Evolutionary conservation across 1,284 basidiomycete genomes (phyloP).

Genomic region (Lignosus rhinocerotis): DNA sequence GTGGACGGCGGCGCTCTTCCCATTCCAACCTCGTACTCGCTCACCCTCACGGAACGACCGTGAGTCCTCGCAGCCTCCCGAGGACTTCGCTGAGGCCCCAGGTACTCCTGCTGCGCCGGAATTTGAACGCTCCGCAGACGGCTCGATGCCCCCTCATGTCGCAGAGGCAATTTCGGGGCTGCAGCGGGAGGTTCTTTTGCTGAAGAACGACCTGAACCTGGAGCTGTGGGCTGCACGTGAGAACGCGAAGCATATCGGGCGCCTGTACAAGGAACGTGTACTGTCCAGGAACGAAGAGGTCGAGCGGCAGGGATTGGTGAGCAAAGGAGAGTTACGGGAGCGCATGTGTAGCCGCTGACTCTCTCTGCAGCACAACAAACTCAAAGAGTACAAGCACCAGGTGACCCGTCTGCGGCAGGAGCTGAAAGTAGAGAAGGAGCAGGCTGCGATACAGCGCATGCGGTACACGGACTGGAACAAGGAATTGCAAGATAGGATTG

Average conservation of each 20-base stretch:
- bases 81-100: slow-evolving; percentile 12
- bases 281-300: slow-evolving; percentile 71
- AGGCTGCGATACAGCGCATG: slow-evolving; percentile 61
- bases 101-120: neutral
- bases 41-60: slow-evolving; percentile 25
- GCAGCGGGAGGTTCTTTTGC: slow-evolving; percentile 71
- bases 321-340: slow-evolving; percentile 26
- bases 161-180: slow-evolving; percentile 63
- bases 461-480: slow-evolving; percentile 74
- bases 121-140: slow-evolving; percentile 6
- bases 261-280: slow-evolving; percentile 72
- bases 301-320: slow-evolving; percentile 78
- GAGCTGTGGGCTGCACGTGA: slow-evolving; percentile 79
- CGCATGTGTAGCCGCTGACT: neutral
- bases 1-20: slow-evolving; percentile 26
- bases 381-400: slow-evolving; percentile 69
- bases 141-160: slow-evolving; percentile 45
- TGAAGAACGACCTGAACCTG: slow-evolving; percentile 80
- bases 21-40: slow-evolving; percentile 20
- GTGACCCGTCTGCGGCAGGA: slow-evolving; percentile 63
- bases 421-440: slow-evolving; percentile 62
- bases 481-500: slow-evolving; percentile 66
- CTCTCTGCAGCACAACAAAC: slow-evolving; percentile 64
- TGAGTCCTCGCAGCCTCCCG: slow-evolving; percentile 13
- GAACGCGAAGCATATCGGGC: slow-evolving; percentile 77